These are phyloP conservation scores for Oryza coarctata DNA, from an alignment of 176 grass and related monocot genomes.

Conservation along the genomic window DNA sequence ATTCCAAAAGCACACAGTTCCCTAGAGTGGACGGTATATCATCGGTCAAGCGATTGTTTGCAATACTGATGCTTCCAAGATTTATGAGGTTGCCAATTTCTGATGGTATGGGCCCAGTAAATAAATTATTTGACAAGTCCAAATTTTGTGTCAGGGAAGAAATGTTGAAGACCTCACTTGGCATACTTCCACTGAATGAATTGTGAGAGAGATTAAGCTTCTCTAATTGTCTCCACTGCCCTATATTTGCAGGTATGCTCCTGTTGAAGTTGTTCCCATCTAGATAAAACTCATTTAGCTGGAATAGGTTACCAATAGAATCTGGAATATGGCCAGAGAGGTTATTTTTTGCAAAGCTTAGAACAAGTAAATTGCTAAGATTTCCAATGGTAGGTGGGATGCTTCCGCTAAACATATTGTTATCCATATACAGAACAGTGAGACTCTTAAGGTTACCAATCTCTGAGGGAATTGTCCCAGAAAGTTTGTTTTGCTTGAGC, in stretches of 20 bases:
- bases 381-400: constrained; percentile 28
- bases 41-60: constrained; percentile 35
- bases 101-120: not conserved
- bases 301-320: constrained; percentile 14
- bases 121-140: constrained; percentile 39
- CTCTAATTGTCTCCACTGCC: constrained; percentile 33
- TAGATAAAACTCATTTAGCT: not conserved
- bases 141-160: constrained; percentile 20
- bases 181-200: constrained; percentile 25
- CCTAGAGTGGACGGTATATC: constrained; percentile 47
- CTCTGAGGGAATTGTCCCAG: constrained; percentile 38
- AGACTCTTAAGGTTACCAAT: constrained; percentile 45
- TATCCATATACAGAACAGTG: constrained; percentile 24
- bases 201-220: constrained; percentile 38
- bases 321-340: constrained; percentile 19
- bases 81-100: constrained; percentile 35
- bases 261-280: constrained; percentile 44
- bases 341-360: constrained; percentile 26
- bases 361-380: constrained; percentile 14
- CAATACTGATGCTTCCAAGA: constrained; percentile 19
- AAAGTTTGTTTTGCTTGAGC: constrained; percentile 42
- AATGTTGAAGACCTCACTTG: constrained; percentile 27
- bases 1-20: constrained; percentile 45
- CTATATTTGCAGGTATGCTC: constrained; percentile 30
- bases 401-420: constrained; percentile 19